phyloP scores from a whole-genome alignment of 176 grass and related monocot species.

The Phoenix roebelenii region DNA sequence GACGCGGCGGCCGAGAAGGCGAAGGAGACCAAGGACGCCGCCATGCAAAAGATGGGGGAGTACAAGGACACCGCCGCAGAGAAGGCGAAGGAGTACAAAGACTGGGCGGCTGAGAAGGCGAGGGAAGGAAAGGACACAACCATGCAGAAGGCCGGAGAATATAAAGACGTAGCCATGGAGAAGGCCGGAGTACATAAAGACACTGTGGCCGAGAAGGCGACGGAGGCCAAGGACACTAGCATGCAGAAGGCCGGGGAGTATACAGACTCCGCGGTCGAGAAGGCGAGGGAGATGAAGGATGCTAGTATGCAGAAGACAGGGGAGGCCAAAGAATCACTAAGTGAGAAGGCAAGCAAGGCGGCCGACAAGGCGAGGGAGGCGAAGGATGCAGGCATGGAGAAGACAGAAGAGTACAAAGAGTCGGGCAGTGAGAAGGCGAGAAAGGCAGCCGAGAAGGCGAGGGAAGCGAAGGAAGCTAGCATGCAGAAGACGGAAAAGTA shows the following conservation, averaged over 20 bases:
- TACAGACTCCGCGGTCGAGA: slow-evolving; percentile 23
- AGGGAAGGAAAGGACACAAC: slow-evolving; percentile 30
- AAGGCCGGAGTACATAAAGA: slow-evolving; percentile 34
- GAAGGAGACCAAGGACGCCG: slow-evolving; percentile 1
- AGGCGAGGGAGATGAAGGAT: slow-evolving; percentile 27
- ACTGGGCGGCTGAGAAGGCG: slow-evolving; percentile 25
- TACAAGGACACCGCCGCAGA: slow-evolving; percentile 21
- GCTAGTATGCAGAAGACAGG: slow-evolving; percentile 3
- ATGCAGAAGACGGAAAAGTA: slow-evolving; percentile 26
- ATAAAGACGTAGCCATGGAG: slow-evolving; percentile 19
- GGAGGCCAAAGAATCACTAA: slow-evolving; percentile 1
- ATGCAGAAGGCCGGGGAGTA: slow-evolving; percentile 30
- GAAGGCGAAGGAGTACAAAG: slow-evolving; percentile 1
- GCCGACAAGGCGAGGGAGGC: slow-evolving; percentile 13
- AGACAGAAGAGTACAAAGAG: slow-evolving; percentile 20
- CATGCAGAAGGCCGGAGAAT: slow-evolving; percentile 27
- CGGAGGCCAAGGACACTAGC: slow-evolving; percentile 36
- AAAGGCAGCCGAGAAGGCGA: slow-evolving; percentile 6
- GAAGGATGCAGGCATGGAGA: neutral
- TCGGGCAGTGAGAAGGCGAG: slow-evolving; percentile 28
- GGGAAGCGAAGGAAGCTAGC: neutral
- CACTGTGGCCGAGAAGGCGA: slow-evolving; percentile 31
- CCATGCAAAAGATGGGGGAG: neutral
- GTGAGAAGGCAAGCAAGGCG: slow-evolving; percentile 33
- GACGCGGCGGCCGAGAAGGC: slow-evolving; percentile 15